Percentiles rank a stretch among this genome's conserved stretches.
Conservation (phyloP, 768 basidiomycete species). For the Obba rivulosa region DNA sequence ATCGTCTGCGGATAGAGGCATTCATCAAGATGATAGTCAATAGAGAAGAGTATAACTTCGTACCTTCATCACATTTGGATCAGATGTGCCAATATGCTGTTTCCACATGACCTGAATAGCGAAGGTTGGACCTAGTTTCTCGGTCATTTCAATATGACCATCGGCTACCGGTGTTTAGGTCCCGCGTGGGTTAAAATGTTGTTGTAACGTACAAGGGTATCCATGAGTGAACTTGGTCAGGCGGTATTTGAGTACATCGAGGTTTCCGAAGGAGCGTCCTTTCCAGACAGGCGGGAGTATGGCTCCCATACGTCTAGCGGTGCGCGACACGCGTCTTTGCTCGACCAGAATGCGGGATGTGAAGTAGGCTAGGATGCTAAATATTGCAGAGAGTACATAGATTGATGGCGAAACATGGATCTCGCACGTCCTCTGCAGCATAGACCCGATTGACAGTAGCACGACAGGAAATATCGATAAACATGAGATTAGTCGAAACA, state of each 20-base stretch:
- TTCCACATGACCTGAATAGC: no score
- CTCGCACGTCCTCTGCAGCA: no score
- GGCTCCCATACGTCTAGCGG: conserved; percentile 12
- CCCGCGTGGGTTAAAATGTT: no score
- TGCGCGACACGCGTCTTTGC: no score
- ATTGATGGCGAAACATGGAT: no score
- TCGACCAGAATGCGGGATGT: no score
- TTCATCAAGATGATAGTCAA: not conserved
- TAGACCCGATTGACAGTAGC: no score
- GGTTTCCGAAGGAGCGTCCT: conserved; percentile 29
- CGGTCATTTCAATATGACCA: conserved; percentile 16
- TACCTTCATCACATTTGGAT: conserved; percentile 29
- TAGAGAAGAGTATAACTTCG: not conserved
- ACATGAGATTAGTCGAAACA: no score
- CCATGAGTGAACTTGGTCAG: conserved; percentile 19
- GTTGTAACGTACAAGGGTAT: conserved; percentile 28
- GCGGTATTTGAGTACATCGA: conserved; percentile 26
- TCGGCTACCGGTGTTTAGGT: conserved; percentile 13
- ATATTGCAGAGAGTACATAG: no score
- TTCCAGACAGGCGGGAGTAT: conserved; percentile 22
- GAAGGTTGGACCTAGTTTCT: conserved; percentile 13
- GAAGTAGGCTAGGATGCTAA: no score
- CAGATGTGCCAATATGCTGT: conserved; percentile 6
- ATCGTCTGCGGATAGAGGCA: conserved; percentile 24
- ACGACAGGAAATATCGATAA: no score